phyloP scores from a whole-genome alignment of 805 yeast species.

The Isabelozyma gotoi region DNA sequence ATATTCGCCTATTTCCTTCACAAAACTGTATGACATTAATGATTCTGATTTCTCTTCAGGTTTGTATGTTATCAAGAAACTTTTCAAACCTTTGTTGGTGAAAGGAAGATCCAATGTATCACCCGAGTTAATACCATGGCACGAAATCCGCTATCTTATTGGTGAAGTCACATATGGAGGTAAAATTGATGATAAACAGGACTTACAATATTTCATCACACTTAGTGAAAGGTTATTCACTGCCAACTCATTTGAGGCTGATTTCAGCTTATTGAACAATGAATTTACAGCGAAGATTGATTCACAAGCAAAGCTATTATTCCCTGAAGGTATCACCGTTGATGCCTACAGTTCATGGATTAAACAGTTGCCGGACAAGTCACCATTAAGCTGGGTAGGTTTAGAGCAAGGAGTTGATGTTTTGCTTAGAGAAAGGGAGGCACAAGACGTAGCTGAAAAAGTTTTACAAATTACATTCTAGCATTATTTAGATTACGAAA shows the following conservation, averaged over 20 bases:
- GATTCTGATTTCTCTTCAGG: slow-evolving; percentile 67
- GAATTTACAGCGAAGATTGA: slow-evolving; percentile 13
- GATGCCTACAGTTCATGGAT: slow-evolving; percentile 51
- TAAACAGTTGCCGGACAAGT: slow-evolving; percentile 47
- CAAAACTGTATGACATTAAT: slow-evolving; percentile 63
- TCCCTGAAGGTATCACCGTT: slow-evolving; percentile 48
- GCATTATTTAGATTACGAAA: neutral
- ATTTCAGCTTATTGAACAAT: slow-evolving; percentile 42
- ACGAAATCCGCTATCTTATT: slow-evolving; percentile 46
- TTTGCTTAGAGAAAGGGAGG: slow-evolving; percentile 21
- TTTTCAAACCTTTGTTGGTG: slow-evolving; percentile 30
- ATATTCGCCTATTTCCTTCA: slow-evolving; percentile 64
- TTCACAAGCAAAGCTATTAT: slow-evolving; percentile 13
- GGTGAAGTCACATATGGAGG: slow-evolving; percentile 67
- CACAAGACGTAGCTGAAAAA: slow-evolving; percentile 12
- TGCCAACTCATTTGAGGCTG: slow-evolving; percentile 35
- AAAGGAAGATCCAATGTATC: slow-evolving; percentile 34
- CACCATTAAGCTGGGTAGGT: slow-evolving; percentile 56
- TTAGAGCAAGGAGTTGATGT: slow-evolving; percentile 44
- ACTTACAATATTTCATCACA: slow-evolving; percentile 32
- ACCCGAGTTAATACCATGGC: slow-evolving; percentile 56
- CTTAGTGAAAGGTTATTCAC: slow-evolving; percentile 42
- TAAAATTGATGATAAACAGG: slow-evolving; percentile 46
- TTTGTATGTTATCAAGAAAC: slow-evolving; percentile 38
- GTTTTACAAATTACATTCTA: slow-evolving; percentile 5